Evolutionary conservation across 202 grass and related monocot genomes (phyloP).

Genomic region (Zizania palustris): DNA sequence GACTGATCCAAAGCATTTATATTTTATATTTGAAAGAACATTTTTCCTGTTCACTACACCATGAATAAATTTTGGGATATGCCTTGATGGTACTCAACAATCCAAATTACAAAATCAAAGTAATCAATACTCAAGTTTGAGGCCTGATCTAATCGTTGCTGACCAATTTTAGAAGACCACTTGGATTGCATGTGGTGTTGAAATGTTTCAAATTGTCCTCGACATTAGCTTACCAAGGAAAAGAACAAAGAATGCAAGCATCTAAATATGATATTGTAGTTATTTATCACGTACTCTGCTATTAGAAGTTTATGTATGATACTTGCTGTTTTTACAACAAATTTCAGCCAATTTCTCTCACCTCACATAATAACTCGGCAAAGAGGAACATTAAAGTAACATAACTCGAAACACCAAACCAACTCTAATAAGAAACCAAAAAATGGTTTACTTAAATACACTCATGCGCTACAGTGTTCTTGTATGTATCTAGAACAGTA

Average conservation of each 20-base stretch:
- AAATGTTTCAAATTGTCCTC: background rate
- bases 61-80: background rate
- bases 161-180: background rate
- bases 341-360: background rate
- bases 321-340: slow-evolving; percentile 13
- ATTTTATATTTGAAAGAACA: background rate
- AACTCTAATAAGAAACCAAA: background rate
- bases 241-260: background rate
- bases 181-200: background rate
- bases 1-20: background rate
- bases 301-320: background rate
- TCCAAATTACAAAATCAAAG: background rate
- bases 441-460: background rate
- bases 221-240: background rate
- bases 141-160: background rate
- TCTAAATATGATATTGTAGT: background rate
- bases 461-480: background rate
- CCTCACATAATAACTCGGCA: background rate
- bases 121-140: background rate
- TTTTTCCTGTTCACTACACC: background rate
- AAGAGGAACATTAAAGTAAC: background rate
- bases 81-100: background rate
- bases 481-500: background rate
- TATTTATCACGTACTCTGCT: background rate
- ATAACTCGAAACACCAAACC: background rate